Evolutionary conservation across 1,139 yeast genomes (phyloP).

Genomic region (Hemisphaericaspora subhashii): DNA sequence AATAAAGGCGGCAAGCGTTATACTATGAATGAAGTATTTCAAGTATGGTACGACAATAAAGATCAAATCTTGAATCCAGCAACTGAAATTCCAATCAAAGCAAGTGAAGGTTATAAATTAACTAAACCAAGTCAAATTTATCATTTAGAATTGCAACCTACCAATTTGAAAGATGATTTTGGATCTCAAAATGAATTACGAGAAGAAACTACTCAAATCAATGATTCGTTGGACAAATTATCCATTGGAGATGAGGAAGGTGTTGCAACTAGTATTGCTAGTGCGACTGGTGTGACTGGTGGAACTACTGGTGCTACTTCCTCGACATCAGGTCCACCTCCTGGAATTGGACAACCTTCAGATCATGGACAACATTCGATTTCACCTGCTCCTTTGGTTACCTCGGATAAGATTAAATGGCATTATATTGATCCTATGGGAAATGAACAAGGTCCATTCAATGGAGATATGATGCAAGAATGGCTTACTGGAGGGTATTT

Average conservation of each 20-base stretch:
- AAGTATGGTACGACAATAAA: slow-evolving; percentile 52
- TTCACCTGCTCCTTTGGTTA: slow-evolving; percentile 16
- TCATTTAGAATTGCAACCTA: slow-evolving; percentile 34
- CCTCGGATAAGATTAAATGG: slow-evolving; percentile 58
- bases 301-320: slow-evolving; percentile 3
- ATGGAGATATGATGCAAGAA: slow-evolving; percentile 72
- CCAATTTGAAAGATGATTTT: slow-evolving; percentile 3
- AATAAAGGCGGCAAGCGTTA: slow-evolving; percentile 44
- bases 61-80: slow-evolving; percentile 27
- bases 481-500: slow-evolving; percentile 73
- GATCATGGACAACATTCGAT: not conserved
- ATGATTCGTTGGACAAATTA: slow-evolving; percentile 14
- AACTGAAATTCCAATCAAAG: slow-evolving; percentile 25
- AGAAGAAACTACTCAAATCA: slow-evolving; percentile 5
- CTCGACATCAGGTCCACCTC: slow-evolving; percentile 18
- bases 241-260: slow-evolving; percentile 8
- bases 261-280: slow-evolving; percentile 3
- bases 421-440: slow-evolving; percentile 70
- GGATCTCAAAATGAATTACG: not conserved
- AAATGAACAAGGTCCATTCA: slow-evolving; percentile 78
- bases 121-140: slow-evolving; percentile 34
- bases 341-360: slow-evolving; percentile 16
- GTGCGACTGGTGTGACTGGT: slow-evolving; percentile 6
- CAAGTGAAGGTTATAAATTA: slow-evolving; percentile 32
- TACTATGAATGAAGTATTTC: slow-evolving; percentile 52